Conservation (phyloP, 2,329 filamentous ascomycete species). For the Colletotrichum musicola region DNA sequence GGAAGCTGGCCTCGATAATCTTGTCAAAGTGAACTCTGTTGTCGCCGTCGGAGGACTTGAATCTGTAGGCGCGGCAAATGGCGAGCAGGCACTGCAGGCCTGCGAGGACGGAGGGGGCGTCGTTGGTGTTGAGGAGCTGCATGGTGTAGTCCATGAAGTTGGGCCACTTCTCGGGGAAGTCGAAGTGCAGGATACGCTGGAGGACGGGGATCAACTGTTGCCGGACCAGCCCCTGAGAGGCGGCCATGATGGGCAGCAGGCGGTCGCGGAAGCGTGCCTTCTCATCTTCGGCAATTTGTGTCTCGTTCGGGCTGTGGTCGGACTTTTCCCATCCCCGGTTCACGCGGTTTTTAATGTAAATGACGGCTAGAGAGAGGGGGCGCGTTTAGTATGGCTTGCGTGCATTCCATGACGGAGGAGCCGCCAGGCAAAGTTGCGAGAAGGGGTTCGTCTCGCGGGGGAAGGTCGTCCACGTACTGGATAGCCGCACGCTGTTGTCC, state of each 20-base stretch:
- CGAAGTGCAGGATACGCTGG: constrained; percentile 94
- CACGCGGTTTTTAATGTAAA: constrained; percentile 98
- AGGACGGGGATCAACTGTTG: constrained; percentile 94
- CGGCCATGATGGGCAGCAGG: constrained; percentile 88
- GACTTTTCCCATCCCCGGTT: constrained; percentile 88
- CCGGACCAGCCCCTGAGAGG: constrained; percentile 83
- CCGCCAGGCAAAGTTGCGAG: constrained; percentile 1
- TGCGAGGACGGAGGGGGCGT: constrained; percentile 88
- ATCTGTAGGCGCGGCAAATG: constrained; percentile 95
- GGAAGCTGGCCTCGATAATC: constrained; percentile 92
- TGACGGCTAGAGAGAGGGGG: constrained; percentile 74
- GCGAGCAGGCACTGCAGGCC: constrained; percentile 94
- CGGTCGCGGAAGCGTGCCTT: constrained; percentile 89
- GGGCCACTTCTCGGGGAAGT: constrained; percentile 96
- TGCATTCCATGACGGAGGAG: not conserved
- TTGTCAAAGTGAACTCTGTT: constrained; percentile 89
- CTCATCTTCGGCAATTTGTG: constrained; percentile 87
- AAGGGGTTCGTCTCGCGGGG: constrained; percentile 40
- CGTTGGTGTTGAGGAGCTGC: constrained; percentile 87
- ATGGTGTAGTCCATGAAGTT: constrained; percentile 93
- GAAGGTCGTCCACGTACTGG: constrained; percentile 72
- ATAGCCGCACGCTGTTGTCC: constrained; percentile 85
- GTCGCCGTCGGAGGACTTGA: constrained; percentile 84
- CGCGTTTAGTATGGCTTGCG: constrained; percentile 21
- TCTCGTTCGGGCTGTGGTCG: constrained; percentile 80